A percentile compares a stretch with the other conserved stretches of the same genome.
These are phyloP conservation scores for Leptodontidium sp. DNA, from an alignment of 2,329 filamentous ascomycete genomes.

Conservation along the genomic window DNA sequence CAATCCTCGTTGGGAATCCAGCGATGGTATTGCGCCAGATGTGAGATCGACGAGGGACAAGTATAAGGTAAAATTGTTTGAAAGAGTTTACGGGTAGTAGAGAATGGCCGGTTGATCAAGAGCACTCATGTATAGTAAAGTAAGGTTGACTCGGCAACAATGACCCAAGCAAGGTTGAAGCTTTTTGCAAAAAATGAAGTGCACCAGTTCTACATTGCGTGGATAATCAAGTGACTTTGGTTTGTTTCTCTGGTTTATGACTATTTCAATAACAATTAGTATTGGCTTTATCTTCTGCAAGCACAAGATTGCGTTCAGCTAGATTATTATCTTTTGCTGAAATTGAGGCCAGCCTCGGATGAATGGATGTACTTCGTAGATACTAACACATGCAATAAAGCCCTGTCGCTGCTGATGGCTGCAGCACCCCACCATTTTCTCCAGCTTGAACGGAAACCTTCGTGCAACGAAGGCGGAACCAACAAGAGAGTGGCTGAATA, in stretches of 20 bases:
- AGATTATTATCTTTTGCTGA: not conserved
- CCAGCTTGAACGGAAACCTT: not conserved
- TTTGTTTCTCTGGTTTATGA: too few relatives aligned
- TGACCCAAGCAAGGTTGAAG: not conserved
- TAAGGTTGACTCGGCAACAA: not conserved
- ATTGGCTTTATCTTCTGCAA: too few relatives aligned
- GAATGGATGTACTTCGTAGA: not conserved
- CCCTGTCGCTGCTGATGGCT: not conserved
- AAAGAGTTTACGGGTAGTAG: not conserved
- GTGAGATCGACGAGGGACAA: not conserved
- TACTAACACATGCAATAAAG: not conserved
- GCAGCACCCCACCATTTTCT: not conserved
- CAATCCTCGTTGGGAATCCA: conserved; percentile 1
- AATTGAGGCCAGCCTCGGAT: not conserved
- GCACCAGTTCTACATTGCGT: too few relatives aligned
- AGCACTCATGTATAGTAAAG: not conserved
- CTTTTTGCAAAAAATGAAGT: too few relatives aligned
- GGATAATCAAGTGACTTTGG: too few relatives aligned
- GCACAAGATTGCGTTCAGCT: too few relatives aligned
- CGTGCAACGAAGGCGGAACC: not conserved
- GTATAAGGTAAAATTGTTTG: not conserved
- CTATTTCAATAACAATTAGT: too few relatives aligned
- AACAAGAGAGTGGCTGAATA: not conserved
- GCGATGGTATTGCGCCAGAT: not conserved
- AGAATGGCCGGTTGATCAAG: not conserved